Conservation (phyloP, 495 filamentous ascomycete genomes). For the Aspergillus carlsbadensis region DNA sequence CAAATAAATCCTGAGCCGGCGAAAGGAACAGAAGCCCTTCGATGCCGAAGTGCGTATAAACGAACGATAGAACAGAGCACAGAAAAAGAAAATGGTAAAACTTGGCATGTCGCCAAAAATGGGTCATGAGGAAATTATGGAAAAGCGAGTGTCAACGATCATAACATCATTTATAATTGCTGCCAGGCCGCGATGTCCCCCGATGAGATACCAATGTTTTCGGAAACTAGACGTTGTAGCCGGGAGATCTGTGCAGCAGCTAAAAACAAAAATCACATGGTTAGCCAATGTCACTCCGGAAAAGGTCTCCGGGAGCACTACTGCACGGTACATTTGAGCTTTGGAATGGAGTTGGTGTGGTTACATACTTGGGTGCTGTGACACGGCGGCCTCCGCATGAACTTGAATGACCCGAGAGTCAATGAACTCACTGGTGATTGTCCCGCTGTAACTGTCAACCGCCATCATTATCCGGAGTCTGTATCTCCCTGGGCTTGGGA, state of each 20-base stretch:
- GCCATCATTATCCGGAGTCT: conserved; percentile 39
- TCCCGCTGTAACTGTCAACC: conserved; percentile 29
- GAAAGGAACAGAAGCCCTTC: too few species aligned
- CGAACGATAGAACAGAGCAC: too few species aligned
- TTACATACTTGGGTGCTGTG: conserved; percentile 38
- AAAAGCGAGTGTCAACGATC: not conserved
- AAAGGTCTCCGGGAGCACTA: not conserved
- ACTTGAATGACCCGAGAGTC: conserved; percentile 38
- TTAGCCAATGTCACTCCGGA: not conserved
- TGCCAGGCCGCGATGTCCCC: conserved; percentile 39
- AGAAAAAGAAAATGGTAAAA: too few species aligned
- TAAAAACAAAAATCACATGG: conserved; percentile 10
- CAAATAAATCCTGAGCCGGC: too few species aligned
- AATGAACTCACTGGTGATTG: conserved; percentile 33
- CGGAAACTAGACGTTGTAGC: conserved; percentile 31
- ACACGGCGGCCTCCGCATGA: conserved; percentile 26
- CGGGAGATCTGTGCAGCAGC: conserved; percentile 29
- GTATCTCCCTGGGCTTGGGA: conserved; percentile 35
- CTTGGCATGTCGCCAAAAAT: too few species aligned
- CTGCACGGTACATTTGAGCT: not conserved
- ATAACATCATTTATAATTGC: conserved; percentile 15
- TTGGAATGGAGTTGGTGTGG: not conserved
- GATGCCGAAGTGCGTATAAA: too few species aligned
- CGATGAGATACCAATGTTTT: conserved; percentile 38
- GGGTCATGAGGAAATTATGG: not conserved